Percentiles rank a stretch among this genome's conserved stretches.
Conservation (phyloP, 1,139 yeast genomes). For the Spathaspora sp. region DNA sequence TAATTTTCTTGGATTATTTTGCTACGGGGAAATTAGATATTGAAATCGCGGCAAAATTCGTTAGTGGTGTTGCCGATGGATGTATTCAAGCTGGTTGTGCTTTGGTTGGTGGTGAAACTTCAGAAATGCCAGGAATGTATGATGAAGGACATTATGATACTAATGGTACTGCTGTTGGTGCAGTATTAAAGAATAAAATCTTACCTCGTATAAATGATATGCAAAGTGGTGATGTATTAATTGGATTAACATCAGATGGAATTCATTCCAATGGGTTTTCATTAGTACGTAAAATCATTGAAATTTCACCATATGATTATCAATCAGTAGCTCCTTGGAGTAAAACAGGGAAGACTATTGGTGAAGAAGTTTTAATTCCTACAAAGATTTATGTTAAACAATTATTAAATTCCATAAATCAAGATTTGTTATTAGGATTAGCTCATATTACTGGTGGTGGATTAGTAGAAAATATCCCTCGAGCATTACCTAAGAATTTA, state of each 20-base stretch:
- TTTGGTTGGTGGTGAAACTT: constrained; percentile 97
- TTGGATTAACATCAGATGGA: constrained; percentile 90
- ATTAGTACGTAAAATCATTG: constrained; percentile 90
- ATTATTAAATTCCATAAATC: constrained; percentile 68
- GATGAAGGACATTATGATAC: constrained; percentile 95
- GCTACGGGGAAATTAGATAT: constrained; percentile 93
- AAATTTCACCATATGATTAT: constrained; percentile 66
- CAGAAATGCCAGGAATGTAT: constrained; percentile 99
- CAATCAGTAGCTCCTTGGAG: constrained; percentile 83
- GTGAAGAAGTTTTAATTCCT: constrained; percentile 84
- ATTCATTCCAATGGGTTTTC: constrained; percentile 97
- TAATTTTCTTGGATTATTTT: constrained; percentile 92
- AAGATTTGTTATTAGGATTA: constrained; percentile 74
- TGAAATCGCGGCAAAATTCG: constrained; percentile 81
- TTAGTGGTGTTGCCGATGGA: constrained; percentile 94
- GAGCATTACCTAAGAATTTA: constrained; percentile 81
- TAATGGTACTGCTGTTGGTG: constrained; percentile 98
- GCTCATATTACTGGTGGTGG: constrained; percentile 99
- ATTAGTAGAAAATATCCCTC: constrained; percentile 90
- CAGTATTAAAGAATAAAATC: constrained; percentile 77
- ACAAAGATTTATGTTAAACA: constrained; percentile 95
- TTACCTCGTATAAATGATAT: constrained; percentile 70
- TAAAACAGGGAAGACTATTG: constrained; percentile 66
- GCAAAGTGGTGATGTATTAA: constrained; percentile 74
- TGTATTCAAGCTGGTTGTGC: constrained; percentile 97